Base-by-base conservation (phyloP, 2,329 filamentous ascomycete genomes). In the Paracoccidioides lutzii region DNA sequence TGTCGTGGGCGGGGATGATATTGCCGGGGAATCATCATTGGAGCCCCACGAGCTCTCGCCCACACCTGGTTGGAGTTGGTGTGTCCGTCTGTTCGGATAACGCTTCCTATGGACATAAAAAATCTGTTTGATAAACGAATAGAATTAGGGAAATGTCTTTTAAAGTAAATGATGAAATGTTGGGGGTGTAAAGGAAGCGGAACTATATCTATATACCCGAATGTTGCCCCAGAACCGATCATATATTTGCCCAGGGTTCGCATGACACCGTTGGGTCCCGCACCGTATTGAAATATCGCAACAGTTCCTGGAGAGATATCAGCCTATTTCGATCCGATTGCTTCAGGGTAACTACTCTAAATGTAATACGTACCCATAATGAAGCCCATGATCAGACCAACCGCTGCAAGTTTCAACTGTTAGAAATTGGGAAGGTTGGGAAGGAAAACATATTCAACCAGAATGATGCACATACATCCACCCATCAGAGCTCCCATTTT, bases 401-500 rank as follows among this genome's bases (percentile, higher is more conserved):
- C 93, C 73, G 90, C 93, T 97, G 65, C 12, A 58, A 28, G 53
- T 63, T 37, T 48, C 45, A 14, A 46, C 50, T 45, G 54, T 48
- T 40, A 46, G 41, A 7, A 32, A 46, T 10, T 38, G 12, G 7
- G 14, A 38, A 38, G 12, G 1, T n/a, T 50, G 5, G 37, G 42
- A 33, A 49, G 41, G 52, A 22, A 28, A 53, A 56, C 45, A 55
- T 42, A 37, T 35, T 8, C 5, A 35, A 40, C 28, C 12, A 6
- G 50, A 40, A 35, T 7, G 59, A 48, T 48, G 57, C 53, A 81
- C 90, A 66, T 87, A 97, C 91, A 94, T 71, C 90, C 88, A 64
- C 93, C 93, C 90, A 97, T 97, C 85, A 98, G 85, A 60, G 87
- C 90, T 65, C 93, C 93, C 90, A 97, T 96, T 79, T 95, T 96